A percentile compares a stretch with the other conserved stretches of the same genome.
These are phyloP conservation scores for Escallonia herrerae DNA, from an alignment of 129 eudicot species.

Conservation along the genomic window DNA sequence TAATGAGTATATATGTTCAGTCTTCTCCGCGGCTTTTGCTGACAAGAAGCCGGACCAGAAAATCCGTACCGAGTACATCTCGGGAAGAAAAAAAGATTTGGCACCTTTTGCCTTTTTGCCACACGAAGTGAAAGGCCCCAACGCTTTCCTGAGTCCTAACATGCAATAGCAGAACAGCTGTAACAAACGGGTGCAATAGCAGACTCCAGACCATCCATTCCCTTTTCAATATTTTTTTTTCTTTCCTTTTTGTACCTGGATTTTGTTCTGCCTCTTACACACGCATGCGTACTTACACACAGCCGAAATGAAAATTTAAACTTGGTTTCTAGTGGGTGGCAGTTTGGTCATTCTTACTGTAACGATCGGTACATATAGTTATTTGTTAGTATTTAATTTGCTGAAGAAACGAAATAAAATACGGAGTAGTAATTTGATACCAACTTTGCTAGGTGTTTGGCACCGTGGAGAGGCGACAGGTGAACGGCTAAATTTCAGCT, in stretches of 20 bases:
- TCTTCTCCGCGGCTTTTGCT: too few relatives aligned
- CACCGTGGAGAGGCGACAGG: slow-evolving; percentile 1
- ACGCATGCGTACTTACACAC: background rate
- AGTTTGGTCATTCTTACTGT: background rate
- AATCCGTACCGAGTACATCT: too few relatives aligned
- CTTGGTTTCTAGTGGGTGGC: background rate
- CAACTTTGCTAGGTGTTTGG: slow-evolving; percentile 16
- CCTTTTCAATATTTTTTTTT: too few relatives aligned
- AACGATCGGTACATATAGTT: background rate
- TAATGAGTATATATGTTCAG: too few relatives aligned
- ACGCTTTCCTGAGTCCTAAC: too few relatives aligned
- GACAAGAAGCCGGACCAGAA: too few relatives aligned
- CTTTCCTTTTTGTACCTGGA: background rate
- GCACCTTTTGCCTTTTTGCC: too few relatives aligned
- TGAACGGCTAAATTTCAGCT: slow-evolving; percentile 1
- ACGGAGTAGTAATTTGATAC: background rate
- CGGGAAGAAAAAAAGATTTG: too few relatives aligned
- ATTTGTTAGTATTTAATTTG: background rate
- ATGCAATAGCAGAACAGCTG: too few relatives aligned
- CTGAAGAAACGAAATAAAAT: background rate
- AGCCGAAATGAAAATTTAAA: background rate
- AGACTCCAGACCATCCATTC: too few relatives aligned
- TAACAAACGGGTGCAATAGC: too few relatives aligned
- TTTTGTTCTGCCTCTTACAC: background rate
- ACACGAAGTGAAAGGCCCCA: too few relatives aligned